Percentiles rank a stretch among this genome's conserved stretches.
These are phyloP conservation scores for Starmerella gropengiesseri DNA, from an alignment of 805 yeast genomes.

Conservation along the genomic window DNA sequence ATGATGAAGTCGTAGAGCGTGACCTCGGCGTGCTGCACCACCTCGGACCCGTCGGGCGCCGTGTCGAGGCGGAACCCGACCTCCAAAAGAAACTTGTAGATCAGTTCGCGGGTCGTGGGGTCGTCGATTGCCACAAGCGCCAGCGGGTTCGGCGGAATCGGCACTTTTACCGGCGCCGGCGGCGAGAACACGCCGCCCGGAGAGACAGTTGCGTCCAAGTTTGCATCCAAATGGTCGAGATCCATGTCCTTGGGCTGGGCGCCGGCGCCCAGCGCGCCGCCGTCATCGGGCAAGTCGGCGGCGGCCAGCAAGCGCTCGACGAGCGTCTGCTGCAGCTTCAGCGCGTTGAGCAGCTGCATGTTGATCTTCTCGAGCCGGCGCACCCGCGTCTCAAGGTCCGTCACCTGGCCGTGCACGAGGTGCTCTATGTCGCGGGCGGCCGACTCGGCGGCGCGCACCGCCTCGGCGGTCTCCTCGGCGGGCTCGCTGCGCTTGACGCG, in stretches of 20 bases:
- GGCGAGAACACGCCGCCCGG: slow-evolving; percentile 3
- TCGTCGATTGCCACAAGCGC: slow-evolving; percentile 44
- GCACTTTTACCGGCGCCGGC: neutral
- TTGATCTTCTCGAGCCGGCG: slow-evolving; percentile 16
- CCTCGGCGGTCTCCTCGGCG: slow-evolving; percentile 19
- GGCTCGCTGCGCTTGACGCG: slow-evolving; percentile 13
- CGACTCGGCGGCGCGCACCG: slow-evolving; percentile 21
- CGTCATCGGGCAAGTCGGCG: slow-evolving; percentile 10
- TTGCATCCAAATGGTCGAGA: neutral
- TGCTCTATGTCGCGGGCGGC: slow-evolving; percentile 21
- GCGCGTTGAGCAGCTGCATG: slow-evolving; percentile 16
- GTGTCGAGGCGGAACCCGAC: slow-evolving; percentile 90
- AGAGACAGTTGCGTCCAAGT: neutral
- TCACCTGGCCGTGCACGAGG: slow-evolving; percentile 10
- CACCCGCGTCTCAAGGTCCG: slow-evolving; percentile 16
- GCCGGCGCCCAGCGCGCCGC: neutral
- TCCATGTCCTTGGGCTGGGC: neutral
- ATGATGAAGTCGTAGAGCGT: slow-evolving; percentile 41
- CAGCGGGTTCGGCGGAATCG: slow-evolving; percentile 30
- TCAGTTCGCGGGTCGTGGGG: slow-evolving; percentile 54
- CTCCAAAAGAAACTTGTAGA: slow-evolving; percentile 69
- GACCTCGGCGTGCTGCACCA: slow-evolving; percentile 73
- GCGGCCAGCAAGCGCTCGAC: slow-evolving; percentile 17
- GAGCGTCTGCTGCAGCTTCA: slow-evolving; percentile 20
- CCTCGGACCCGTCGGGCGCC: slow-evolving; percentile 84